Conservation (phyloP, 768 basidiomycete genomes). For the Mycena galericulata region DNA sequence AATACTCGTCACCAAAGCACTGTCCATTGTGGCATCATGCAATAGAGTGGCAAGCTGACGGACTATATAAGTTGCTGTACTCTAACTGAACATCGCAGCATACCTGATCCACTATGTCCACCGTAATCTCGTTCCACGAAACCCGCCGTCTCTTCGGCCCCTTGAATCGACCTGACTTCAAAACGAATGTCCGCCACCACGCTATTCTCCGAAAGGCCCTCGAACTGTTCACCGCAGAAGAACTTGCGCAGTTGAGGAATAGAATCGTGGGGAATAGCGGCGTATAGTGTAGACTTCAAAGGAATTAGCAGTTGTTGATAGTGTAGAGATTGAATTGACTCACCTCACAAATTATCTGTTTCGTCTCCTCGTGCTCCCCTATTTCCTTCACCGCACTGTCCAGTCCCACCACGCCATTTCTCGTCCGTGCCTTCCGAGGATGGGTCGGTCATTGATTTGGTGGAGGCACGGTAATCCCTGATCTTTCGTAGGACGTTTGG, state of each 20-base stretch:
- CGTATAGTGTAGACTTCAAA: not conserved
- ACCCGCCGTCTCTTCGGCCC: not conserved
- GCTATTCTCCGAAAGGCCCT: conserved; percentile 10
- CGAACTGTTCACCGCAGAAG: not conserved
- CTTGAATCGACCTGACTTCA: not conserved
- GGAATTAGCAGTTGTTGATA: not conserved
- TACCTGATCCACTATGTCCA: not conserved
- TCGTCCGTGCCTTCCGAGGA: too few species aligned
- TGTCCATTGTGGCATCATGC: not conserved
- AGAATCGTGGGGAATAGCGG: not conserved
- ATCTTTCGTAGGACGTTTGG: too few species aligned
- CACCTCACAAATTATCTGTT: too few species aligned
- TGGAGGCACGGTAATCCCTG: too few species aligned
- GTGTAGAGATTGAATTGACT: too few species aligned
- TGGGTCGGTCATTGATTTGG: too few species aligned
- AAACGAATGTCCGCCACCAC: not conserved
- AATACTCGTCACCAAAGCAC: not conserved
- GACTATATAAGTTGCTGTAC: not conserved
- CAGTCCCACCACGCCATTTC: too few species aligned
- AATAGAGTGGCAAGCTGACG: not conserved
- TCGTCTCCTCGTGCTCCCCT: too few species aligned
- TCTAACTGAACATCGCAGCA: not conserved
- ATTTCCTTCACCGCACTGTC: too few species aligned
- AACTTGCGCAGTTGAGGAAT: not conserved
- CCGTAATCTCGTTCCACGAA: not conserved